These are phyloP conservation scores for Arthrobotrys entomopaga DNA, from an alignment of 2,329 filamentous ascomycete species.

Conservation along the genomic window DNA sequence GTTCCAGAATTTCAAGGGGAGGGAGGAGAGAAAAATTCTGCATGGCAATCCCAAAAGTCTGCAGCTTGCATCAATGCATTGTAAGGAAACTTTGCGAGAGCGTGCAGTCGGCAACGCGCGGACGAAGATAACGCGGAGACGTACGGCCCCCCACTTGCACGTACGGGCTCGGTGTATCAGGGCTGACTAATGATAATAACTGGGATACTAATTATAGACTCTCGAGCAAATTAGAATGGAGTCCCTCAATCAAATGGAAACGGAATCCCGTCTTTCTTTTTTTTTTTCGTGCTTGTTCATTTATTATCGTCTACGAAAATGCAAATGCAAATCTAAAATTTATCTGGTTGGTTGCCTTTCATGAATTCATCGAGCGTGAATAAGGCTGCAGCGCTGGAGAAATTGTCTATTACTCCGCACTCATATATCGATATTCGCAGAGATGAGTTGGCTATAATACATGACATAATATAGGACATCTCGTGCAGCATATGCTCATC, in stretches of 20 bases:
- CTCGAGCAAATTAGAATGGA: background rate
- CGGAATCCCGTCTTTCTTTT: background rate
- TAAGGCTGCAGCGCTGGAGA: too few relatives aligned
- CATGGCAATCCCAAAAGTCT: background rate
- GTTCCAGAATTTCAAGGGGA: too few relatives aligned
- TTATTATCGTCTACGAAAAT: background rate
- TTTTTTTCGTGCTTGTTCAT: background rate
- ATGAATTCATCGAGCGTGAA: background rate
- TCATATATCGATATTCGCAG: too few relatives aligned
- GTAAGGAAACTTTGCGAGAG: background rate
- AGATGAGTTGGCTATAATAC: constrained; percentile 6
- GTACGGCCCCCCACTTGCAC: constrained; percentile 34
- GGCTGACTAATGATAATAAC: constrained; percentile 11
- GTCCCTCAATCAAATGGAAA: constrained; percentile 36
- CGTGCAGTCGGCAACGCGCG: constrained; percentile 17
- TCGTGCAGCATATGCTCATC: too few relatives aligned
- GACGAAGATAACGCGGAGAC: background rate
- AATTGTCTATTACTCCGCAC: too few relatives aligned
- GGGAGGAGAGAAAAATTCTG: constrained; percentile 13
- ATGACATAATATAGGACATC: background rate
- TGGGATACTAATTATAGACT: constrained; percentile 37
- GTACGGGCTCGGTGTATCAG: background rate
- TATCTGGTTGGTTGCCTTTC: too few relatives aligned
- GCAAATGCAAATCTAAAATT: background rate
- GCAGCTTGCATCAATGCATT: background rate